Conservation (phyloP, 108 stramenopile species). For the Aurantiochytrium sp. region DNA sequence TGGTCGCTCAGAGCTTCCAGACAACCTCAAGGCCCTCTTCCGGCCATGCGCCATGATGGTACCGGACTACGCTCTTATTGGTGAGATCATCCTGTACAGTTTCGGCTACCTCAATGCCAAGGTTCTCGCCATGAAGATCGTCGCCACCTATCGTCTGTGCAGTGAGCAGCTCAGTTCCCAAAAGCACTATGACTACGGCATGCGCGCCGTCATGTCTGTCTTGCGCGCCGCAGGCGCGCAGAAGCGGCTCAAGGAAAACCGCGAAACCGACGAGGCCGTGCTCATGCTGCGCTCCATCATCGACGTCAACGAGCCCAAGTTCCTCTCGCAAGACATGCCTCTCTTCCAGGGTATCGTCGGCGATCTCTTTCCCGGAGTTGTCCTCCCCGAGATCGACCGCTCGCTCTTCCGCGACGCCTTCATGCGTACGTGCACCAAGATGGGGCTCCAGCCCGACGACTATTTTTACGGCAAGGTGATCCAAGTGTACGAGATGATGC, state of each 20-base stretch:
- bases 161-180: conserved; percentile 68
- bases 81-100: conserved; percentile 65
- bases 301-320: conserved; percentile 70
- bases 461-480: conserved; percentile 67
- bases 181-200: conserved; percentile 69
- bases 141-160: conserved; percentile 67
- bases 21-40: conserved; percentile 62
- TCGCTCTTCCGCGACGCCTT: conserved; percentile 48
- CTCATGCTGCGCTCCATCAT: conserved; percentile 63
- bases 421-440: conserved; percentile 40
- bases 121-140: conserved; percentile 60
- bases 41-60: conserved; percentile 73
- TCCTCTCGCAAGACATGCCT: conserved; percentile 63
- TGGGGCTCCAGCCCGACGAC: conserved; percentile 51
- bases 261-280: conserved; percentile 55
- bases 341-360: conserved; percentile 64
- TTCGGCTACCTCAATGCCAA: conserved; percentile 65
- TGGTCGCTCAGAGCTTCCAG: conserved; percentile 58
- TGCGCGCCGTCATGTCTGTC: conserved; percentile 67
- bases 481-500: conserved; percentile 73
- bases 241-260: conserved; percentile 56
- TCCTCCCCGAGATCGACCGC: conserved; percentile 56
- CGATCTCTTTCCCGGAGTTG: conserved; percentile 64
- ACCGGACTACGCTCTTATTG: conserved; percentile 68
- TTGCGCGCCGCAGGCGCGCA: conserved; percentile 66